phyloP scores from a whole-genome alignment of 495 filamentous ascomycete species.

The Choiromyces venosus region DNA sequence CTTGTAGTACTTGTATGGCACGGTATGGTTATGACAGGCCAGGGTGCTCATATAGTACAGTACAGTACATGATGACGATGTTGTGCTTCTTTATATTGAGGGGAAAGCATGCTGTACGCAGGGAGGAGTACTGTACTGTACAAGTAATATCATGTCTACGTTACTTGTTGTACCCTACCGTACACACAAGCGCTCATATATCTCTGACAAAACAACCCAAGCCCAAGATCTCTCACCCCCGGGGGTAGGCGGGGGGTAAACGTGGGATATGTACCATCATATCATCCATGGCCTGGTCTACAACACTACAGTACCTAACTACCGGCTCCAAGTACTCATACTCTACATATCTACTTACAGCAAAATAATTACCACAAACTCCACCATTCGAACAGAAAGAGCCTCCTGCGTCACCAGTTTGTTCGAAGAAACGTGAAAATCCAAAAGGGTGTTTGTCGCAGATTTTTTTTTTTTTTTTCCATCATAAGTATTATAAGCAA shows the following conservation, averaged over 20 bases:
- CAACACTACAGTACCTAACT: no score
- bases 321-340: no score
- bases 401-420: not conserved
- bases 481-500: not conserved
- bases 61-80: not conserved
- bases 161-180: not conserved
- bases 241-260: not conserved
- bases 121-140: no score
- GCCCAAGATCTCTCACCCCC: not conserved
- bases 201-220: not conserved
- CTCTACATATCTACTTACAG: not conserved
- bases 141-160: not conserved
- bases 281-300: not conserved
- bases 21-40: not conserved
- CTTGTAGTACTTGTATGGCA: not conserved
- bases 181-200: not conserved
- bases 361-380: not conserved
- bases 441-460: not conserved
- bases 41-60: not conserved
- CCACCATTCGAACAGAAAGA: not conserved
- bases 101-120: not conserved
- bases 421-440: not conserved
- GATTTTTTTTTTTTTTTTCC: no score
- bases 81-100: slow-evolving; percentile 1
- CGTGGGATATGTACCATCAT: not conserved